These are phyloP conservation scores for Alternaria sp. DNA, from an alignment of 2,329 filamentous ascomycete species.

Conservation along the genomic window DNA sequence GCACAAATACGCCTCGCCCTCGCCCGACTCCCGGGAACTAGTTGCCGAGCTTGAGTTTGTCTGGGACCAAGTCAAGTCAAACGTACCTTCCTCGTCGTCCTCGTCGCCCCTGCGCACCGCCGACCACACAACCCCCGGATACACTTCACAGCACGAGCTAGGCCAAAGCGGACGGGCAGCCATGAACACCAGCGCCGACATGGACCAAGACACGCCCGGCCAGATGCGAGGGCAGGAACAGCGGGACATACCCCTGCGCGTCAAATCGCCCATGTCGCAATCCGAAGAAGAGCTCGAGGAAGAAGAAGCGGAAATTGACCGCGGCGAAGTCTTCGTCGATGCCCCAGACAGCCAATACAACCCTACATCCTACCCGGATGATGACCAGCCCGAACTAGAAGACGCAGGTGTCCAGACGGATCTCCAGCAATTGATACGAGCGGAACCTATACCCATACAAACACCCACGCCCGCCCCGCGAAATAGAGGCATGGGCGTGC, in stretches of 20 bases:
- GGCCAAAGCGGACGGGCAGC: conserved; percentile 56
- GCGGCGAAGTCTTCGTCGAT: conserved; percentile 57
- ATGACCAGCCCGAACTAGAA: conserved; percentile 30
- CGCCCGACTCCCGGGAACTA: conserved; percentile 84
- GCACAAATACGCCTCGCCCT: conserved; percentile 90
- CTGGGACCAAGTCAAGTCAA: conserved; percentile 97
- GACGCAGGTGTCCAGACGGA: conserved; percentile 31
- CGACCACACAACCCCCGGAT: conserved; percentile 41
- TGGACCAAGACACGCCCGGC: conserved; percentile 11
- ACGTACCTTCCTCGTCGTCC: conserved; percentile 69
- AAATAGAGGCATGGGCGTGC: conserved; percentile 21
- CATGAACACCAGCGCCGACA: conserved; percentile 21
- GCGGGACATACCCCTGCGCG: conserved; percentile 51
- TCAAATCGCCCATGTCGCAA: conserved; percentile 87
- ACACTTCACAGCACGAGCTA: conserved; percentile 29
- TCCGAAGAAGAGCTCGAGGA: conserved; percentile 63
- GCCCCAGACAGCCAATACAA: conserved; percentile 59
- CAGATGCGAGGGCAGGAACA: background rate
- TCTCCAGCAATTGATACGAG: conserved; percentile 21
- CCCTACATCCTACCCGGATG: conserved; percentile 21
- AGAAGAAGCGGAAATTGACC: conserved; percentile 40
- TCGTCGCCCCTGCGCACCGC: conserved; percentile 53
- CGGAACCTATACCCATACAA: conserved; percentile 16
- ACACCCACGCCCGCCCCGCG: conserved; percentile 33
- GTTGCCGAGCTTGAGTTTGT: conserved; percentile 98